These are phyloP conservation scores for Chlamydomonas incerta DNA, from an alignment of 139 green algal genomes.

Conservation along the genomic window DNA sequence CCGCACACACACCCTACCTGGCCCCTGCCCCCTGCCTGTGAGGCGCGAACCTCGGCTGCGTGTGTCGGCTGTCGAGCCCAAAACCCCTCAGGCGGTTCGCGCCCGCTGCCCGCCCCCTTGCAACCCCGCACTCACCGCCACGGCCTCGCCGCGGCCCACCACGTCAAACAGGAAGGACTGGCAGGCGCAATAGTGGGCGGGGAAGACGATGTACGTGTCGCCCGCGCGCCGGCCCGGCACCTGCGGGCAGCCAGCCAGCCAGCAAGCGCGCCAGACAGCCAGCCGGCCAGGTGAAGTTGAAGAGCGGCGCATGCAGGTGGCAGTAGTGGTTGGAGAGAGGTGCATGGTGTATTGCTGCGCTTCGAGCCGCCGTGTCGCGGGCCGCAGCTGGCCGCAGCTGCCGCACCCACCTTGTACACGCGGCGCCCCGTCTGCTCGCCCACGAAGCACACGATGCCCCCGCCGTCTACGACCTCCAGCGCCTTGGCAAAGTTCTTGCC, in stretches of 20 bases:
- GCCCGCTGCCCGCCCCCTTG: too few species aligned
- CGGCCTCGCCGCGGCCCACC: conserved; percentile 66
- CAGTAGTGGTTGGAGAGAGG: too few species aligned
- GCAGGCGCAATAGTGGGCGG: conserved; percentile 86
- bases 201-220: conserved; percentile 80
- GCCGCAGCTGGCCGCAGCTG: too few species aligned
- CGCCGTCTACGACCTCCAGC: conserved; percentile 79
- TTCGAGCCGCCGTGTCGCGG: too few species aligned
- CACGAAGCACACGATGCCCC: conserved; percentile 70
- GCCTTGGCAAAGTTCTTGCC: conserved; percentile 80
- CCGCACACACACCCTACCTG: not conserved
- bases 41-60: too few species aligned
- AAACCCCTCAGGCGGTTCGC: too few species aligned
- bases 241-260: conserved; percentile 34
- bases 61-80: not conserved
- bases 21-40: too few species aligned
- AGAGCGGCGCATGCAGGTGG: too few species aligned
- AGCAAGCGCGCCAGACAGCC: too few species aligned
- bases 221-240: conserved; percentile 61
- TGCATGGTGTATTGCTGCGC: too few species aligned
- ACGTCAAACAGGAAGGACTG: conserved; percentile 89
- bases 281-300: not conserved
- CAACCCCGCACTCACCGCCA: conserved; percentile 35
- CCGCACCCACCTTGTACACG: conserved; percentile 72
- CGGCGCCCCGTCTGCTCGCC: conserved; percentile 61